These are phyloP conservation scores for Endocarpon pusillum DNA, from an alignment of 495 filamentous ascomycete species.

Conservation along the genomic window DNA sequence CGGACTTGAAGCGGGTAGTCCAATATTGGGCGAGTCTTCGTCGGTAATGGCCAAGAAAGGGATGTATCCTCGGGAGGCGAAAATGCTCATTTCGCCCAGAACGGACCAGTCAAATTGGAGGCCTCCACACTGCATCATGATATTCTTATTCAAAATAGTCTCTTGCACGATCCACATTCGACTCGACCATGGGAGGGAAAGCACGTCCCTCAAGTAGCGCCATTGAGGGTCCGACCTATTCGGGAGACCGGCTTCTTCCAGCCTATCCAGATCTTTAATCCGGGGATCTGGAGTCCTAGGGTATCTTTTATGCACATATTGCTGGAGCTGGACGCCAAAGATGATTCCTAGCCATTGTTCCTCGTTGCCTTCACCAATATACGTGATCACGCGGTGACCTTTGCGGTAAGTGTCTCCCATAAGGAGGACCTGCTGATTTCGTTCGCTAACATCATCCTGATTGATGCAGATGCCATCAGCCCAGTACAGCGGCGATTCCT, in stretches of 20 bases:
- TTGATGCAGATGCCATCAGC: conserved; percentile 9
- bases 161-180: not conserved
- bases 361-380: not conserved
- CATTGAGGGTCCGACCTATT: not conserved
- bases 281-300: too few species aligned
- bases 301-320: not conserved
- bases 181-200: not conserved
- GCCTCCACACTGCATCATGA: not conserved
- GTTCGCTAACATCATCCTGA: conserved; percentile 6
- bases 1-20: not conserved
- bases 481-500: conserved; percentile 8
- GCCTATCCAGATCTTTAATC: not conserved
- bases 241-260: not conserved
- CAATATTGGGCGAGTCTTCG: not conserved
- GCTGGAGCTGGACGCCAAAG: not conserved
- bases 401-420: conserved; percentile 7
- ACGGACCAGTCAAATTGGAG: not conserved
- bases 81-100: not conserved
- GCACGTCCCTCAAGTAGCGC: not conserved
- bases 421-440: conserved; percentile 4
- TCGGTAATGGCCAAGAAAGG: not conserved
- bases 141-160: not conserved
- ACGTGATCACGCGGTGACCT: conserved; percentile 1
- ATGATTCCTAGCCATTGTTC: not conserved
- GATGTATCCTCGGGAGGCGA: not conserved